phyloP scores from a whole-genome alignment of 2,329 filamentous ascomycete species.

The Colletotrichum destructivum region DNA sequence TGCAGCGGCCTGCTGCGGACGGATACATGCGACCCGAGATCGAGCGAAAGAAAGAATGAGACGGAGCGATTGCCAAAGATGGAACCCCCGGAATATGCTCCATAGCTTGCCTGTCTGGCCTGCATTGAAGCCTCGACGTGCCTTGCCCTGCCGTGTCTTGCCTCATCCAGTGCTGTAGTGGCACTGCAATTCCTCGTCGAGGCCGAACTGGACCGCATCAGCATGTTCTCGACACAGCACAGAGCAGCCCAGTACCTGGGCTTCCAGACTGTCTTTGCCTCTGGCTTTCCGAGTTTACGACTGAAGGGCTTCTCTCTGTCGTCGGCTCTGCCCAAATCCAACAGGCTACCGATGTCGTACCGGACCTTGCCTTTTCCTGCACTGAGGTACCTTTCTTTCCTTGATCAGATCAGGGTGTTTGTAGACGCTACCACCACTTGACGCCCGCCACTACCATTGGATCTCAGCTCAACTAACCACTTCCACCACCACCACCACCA shows the following conservation, averaged over 20 bases:
- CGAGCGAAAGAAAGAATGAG: background rate
- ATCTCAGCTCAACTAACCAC: background rate
- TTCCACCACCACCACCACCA: slow-evolving; percentile 20
- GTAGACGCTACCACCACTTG: background rate
- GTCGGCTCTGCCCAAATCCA: background rate
- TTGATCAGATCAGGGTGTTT: background rate
- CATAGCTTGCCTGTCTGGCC: background rate
- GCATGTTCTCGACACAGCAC: background rate
- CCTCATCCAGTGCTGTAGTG: slow-evolving; percentile 17
- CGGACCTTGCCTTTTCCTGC: background rate
- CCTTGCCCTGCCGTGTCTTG: slow-evolving; percentile 2
- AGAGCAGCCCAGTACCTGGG: slow-evolving; percentile 11
- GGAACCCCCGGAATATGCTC: background rate
- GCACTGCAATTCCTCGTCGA: slow-evolving; percentile 6
- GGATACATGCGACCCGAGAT: background rate
- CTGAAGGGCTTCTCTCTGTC: background rate
- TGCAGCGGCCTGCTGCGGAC: background rate
- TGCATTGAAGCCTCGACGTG: background rate
- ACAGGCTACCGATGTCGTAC: background rate
- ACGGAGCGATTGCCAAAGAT: background rate
- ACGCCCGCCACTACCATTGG: slow-evolving; percentile 13
- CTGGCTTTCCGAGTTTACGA: background rate
- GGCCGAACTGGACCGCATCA: background rate
- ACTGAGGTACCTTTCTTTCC: background rate
- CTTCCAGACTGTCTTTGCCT: slow-evolving; percentile 13